Evolutionary conservation across 441 rosid genomes (phyloP).

Genomic region (Hura crepitans): DNA sequence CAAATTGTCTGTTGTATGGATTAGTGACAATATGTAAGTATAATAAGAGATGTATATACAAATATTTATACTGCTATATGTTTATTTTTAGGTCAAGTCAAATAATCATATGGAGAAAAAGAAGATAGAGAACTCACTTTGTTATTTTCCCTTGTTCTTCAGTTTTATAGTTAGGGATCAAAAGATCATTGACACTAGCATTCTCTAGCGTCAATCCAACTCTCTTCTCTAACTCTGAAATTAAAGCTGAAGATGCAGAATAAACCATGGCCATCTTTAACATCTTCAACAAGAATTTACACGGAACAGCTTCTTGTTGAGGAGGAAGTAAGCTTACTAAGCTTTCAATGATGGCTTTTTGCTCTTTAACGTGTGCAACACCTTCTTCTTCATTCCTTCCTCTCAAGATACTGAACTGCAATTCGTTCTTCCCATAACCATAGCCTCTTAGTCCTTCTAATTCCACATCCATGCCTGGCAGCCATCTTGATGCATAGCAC

Average conservation of each 20-base stretch:
- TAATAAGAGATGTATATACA: not conserved
- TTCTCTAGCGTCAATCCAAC: conserved; percentile 55
- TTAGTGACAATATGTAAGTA: conserved; percentile 18
- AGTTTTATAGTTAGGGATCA: conserved; percentile 62
- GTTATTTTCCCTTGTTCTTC: conserved; percentile 45
- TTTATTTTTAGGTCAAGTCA: conserved; percentile 10
- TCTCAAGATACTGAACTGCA: conserved; percentile 48
- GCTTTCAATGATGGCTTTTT: conserved; percentile 57
- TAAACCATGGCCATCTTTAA: conserved; percentile 59
- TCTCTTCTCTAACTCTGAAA: conserved; percentile 72
- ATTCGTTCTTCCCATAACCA: conserved; percentile 51
- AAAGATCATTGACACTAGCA: conserved; percentile 61
- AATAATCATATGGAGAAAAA: conserved; percentile 13
- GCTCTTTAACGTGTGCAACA: conserved; percentile 40
- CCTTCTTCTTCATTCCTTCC: conserved; percentile 39
- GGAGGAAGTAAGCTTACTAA: conserved; percentile 63
- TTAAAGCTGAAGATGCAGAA: conserved; percentile 64
- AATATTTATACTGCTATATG: not conserved
- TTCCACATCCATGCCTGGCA: conserved; percentile 48
- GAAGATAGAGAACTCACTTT: conserved; percentile 43
- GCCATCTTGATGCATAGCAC: conserved; percentile 52
- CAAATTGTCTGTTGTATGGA: conserved; percentile 41
- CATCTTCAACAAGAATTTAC: conserved; percentile 63
- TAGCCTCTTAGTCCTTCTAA: conserved; percentile 62
- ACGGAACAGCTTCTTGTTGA: conserved; percentile 55